These are phyloP conservation scores for Kockovaella imperatae DNA, from an alignment of 768 basidiomycete genomes.

Conservation along the genomic window DNA sequence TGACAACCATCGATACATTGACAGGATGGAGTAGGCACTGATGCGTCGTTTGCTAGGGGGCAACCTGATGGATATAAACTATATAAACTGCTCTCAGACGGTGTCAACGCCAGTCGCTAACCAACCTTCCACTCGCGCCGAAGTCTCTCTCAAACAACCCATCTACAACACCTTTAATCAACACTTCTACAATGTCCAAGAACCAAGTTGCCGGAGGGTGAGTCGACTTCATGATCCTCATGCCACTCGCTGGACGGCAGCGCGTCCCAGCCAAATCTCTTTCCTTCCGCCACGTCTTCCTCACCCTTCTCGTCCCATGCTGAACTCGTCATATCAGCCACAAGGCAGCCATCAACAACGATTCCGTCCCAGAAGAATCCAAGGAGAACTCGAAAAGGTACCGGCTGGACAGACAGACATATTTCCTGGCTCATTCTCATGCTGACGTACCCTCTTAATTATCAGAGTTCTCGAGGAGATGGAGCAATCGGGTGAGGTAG, in stretches of 20 bases:
- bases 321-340: constrained; percentile 9
- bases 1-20: too few relatives aligned
- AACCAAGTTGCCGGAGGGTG: constrained; percentile 20
- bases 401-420: too few relatives aligned
- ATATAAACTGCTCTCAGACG: too few relatives aligned
- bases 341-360: constrained; percentile 33
- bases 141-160: too few relatives aligned
- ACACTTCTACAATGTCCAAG: constrained; percentile 11
- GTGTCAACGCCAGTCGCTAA: too few relatives aligned
- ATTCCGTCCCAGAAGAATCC: constrained; percentile 19
- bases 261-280: neutral
- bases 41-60: too few relatives aligned
- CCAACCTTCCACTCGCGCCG: too few relatives aligned
- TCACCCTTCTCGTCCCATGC: too few relatives aligned
- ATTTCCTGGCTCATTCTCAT: neutral
- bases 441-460: constrained; percentile 4
- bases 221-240: neutral
- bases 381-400: constrained; percentile 31
- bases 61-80: too few relatives aligned
- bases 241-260: too few relatives aligned
- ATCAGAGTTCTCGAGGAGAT: constrained; percentile 13
- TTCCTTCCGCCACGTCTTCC: too few relatives aligned
- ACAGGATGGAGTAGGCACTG: too few relatives aligned
- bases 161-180: neutral
- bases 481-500: constrained; percentile 10